A percentile compares a stretch with the other conserved stretches of the same genome.
Evolutionary conservation across 2,329 filamentous ascomycete species (phyloP).

Genomic region (Sporothrix euskadiensis): DNA sequence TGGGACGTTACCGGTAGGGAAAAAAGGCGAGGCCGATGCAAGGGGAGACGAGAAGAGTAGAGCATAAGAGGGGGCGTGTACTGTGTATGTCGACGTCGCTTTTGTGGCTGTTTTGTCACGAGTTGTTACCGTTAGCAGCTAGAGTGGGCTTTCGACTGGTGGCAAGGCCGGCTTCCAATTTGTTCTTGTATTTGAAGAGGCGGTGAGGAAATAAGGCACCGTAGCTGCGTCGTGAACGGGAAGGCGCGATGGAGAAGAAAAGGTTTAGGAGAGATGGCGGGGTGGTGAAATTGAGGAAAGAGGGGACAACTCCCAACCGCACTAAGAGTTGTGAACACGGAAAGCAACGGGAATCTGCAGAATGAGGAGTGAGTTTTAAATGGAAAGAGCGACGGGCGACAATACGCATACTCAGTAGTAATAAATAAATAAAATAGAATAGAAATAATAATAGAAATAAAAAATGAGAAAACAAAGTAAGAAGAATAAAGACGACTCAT

Average conservation of each 20-base stretch:
- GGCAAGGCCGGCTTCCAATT: slow-evolving; percentile 7
- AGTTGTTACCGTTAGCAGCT: neutral
- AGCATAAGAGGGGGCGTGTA: neutral
- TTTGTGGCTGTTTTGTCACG: neutral
- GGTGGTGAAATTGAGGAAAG: neutral
- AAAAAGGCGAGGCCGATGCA: slow-evolving; percentile 11
- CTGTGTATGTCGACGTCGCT: neutral
- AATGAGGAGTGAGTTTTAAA: neutral
- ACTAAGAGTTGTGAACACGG: slow-evolving; percentile 12
- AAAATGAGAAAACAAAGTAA: too few species aligned
- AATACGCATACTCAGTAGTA: neutral
- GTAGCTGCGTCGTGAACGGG: slow-evolving; percentile 6
- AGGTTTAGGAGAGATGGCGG: neutral
- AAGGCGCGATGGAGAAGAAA: slow-evolving; percentile 4
- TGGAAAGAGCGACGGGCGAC: neutral
- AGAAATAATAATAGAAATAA: neutral
- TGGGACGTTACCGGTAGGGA: neutral
- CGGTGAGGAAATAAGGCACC: slow-evolving; percentile 5
- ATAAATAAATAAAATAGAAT: neutral
- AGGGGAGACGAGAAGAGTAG: neutral
- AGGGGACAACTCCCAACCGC: slow-evolving; percentile 2
- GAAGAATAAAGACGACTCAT: neutral
- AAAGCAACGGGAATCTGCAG: neutral
- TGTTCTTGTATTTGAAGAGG: neutral
- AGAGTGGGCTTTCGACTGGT: neutral